These are phyloP conservation scores for Asterella californica DNA, from an alignment of 225 moss, liverwort and hornwort genomes.

Conservation along the genomic window DNA sequence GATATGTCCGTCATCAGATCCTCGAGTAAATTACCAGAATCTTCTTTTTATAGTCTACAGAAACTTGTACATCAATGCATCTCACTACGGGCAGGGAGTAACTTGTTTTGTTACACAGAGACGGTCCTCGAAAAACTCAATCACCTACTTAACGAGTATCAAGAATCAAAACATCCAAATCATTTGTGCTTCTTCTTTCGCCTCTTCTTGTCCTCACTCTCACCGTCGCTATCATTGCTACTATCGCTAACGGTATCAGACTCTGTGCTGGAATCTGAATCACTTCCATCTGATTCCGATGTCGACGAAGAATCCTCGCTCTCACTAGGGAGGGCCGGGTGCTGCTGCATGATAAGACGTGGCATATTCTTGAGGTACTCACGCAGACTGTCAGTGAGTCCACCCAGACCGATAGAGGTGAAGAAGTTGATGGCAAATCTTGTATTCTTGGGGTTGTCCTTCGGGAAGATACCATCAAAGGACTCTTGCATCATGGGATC, in stretches of 20 bases:
- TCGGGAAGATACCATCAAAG: conserved; percentile 80
- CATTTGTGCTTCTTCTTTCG: conserved; percentile 13
- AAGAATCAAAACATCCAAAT: background rate
- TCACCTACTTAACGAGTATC: background rate
- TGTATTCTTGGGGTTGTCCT: conserved; percentile 78
- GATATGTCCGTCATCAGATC: background rate
- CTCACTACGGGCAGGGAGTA: background rate
- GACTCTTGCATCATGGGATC: conserved; percentile 70
- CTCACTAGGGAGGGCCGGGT: conserved; percentile 55
- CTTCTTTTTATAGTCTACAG: conserved; percentile 5
- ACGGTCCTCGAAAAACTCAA: background rate
- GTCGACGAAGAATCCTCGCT: conserved; percentile 43
- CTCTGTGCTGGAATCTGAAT: conserved; percentile 19
- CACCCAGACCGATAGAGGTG: conserved; percentile 82
- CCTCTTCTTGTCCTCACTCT: conserved; percentile 30
- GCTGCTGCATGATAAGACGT: conserved; percentile 74
- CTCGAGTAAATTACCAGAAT: conserved; percentile 3
- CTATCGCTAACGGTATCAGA: conserved; percentile 38
- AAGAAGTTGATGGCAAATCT: conserved; percentile 85
- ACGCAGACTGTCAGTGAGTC: conserved; percentile 66
- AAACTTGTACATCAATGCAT: conserved; percentile 3
- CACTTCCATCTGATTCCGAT: conserved; percentile 20
- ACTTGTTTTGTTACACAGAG: background rate
- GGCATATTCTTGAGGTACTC: conserved; percentile 84
- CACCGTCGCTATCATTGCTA: conserved; percentile 54